Evolutionary conservation across 495 filamentous ascomycete species (phyloP), one percentile per base, ranked within the genome.

Genomic region (Podospora conica): DNA sequence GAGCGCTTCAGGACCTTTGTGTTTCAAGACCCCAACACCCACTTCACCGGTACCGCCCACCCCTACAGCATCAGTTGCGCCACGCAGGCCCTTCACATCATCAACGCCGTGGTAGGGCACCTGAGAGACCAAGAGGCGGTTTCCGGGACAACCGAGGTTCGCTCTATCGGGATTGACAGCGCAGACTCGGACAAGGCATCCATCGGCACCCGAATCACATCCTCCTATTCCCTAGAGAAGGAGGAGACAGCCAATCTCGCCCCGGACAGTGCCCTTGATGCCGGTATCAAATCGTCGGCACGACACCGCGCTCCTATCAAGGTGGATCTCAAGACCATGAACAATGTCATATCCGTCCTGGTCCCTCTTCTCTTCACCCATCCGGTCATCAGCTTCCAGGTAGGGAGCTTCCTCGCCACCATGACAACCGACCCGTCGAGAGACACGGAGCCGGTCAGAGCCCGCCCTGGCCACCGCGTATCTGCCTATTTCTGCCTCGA

Each of bases 1-100:
- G 68, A 70, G 22, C 53, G 68, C 21, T 65, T 68, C 29, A 27
- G 60, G 11, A 60, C 68, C 1, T 25, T 68, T 0, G 58, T 71
- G 0, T 69, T 55, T 29, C 69, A 67, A 60, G 69, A 69, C 33
- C 40, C 48, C 9, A 15, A 62, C 3, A 11, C 56, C 23, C 29
- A 69, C 53, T 55, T 71, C 24, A 0, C 20, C 0, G 61, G 61
- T 1, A 27, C 61, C 2, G 55, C 61, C 0, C 22, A 64, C 10
- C 24, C 18, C 1, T 11, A 9, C 2, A 33, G 10, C 0, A 29
- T 64, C 12, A 55, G 56, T 11, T 33, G 18, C 15, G 53, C 53
- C 1, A 12, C 6, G 6, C 53, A 55, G 6, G 7, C 18, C 53
- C 22, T 55, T 55, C 6, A 5, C 53, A 6, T 7, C 15, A 6